Conservation (phyloP, 139 green algal genomes). For the Micractinium conductrix region DNA sequence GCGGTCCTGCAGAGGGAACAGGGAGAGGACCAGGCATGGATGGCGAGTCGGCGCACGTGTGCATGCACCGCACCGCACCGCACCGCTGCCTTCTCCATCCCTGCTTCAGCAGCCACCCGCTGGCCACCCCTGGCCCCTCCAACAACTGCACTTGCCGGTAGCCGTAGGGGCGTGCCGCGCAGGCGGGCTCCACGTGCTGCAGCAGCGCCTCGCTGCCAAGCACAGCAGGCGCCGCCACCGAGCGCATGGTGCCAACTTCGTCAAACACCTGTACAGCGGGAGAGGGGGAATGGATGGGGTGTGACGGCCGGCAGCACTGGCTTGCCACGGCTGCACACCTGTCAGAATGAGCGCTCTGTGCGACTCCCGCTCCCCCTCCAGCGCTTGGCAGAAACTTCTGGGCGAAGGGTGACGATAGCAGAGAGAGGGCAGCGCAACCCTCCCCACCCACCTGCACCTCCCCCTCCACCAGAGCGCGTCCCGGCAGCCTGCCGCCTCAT, state of each 20-base stretch:
- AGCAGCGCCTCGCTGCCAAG: slow-evolving; percentile 38
- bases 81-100: not conserved
- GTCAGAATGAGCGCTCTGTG: too few species aligned
- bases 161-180: not conserved
- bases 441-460: too few species aligned
- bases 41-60: too few species aligned
- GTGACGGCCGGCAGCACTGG: not conserved
- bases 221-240: slow-evolving; percentile 15
- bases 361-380: too few species aligned
- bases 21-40: not conserved
- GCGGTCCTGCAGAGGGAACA: not conserved
- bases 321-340: too few species aligned
- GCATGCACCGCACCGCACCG: too few species aligned
- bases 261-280: not conserved
- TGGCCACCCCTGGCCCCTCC: not conserved
- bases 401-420: too few species aligned
- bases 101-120: not conserved
- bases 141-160: not conserved
- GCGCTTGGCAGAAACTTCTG: too few species aligned
- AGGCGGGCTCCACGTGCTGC: slow-evolving; percentile 26
- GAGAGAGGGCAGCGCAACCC: too few species aligned
- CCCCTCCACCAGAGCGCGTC: too few species aligned
- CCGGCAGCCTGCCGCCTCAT: too few species aligned
- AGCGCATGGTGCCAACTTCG: not conserved
- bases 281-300: not conserved